phyloP scores from a whole-genome alignment of 139 green algal genomes.

The Chlamydomonas sp. region DNA sequence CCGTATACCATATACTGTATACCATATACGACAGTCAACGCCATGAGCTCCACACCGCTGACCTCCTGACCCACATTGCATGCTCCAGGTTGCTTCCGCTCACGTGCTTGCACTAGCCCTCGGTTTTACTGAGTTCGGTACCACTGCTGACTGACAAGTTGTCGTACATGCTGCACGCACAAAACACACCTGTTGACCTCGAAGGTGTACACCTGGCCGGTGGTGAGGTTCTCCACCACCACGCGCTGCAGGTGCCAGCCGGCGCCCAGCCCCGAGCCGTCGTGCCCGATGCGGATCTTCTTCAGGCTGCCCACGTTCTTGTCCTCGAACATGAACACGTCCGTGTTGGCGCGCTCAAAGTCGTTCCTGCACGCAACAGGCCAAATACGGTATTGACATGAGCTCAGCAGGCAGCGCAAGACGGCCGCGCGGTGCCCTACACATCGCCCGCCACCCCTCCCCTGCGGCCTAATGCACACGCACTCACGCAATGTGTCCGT shows the following conservation, averaged over 20 bases:
- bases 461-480: neutral
- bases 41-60: too few species aligned
- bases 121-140: neutral
- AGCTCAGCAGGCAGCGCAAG: neutral
- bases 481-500: neutral
- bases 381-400: too few species aligned
- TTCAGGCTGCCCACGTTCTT: constrained; percentile 61
- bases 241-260: constrained; percentile 71
- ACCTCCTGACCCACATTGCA: neutral
- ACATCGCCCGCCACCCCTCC: too few species aligned
- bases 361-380: constrained; percentile 50
- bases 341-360: constrained; percentile 68
- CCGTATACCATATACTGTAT: too few species aligned
- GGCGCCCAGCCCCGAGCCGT: constrained; percentile 63
- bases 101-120: too few species aligned
- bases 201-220: constrained; percentile 61
- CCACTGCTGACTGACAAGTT: constrained; percentile 7
- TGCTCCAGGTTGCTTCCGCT: too few species aligned
- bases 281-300: constrained; percentile 63
- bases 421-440: too few species aligned
- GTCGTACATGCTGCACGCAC: neutral
- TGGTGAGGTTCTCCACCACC: constrained; percentile 70
- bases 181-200: constrained; percentile 20
- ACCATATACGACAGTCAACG: too few species aligned
- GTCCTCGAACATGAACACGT: constrained; percentile 62